These are phyloP conservation scores for Fusarium equiseti DNA, from an alignment of 2,329 filamentous ascomycete species.

Conservation along the genomic window DNA sequence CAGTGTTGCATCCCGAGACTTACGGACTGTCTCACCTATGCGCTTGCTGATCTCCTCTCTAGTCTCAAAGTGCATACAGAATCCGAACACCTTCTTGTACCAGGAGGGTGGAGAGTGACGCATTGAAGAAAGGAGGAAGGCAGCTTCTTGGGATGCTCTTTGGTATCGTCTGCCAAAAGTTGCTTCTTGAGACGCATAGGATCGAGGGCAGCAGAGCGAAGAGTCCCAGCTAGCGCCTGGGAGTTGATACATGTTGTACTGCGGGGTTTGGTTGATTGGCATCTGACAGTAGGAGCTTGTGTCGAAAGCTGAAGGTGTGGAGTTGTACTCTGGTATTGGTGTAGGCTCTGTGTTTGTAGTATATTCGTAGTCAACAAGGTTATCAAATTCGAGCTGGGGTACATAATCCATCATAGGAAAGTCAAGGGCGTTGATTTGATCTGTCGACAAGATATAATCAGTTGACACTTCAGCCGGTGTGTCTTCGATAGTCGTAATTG, in stretches of 20 bases:
- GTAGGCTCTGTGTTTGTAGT: not conserved
- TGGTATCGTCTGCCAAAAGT: conserved; percentile 11
- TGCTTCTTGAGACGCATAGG: conserved; percentile 1
- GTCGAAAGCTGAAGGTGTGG: not conserved
- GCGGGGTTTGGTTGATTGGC: not conserved
- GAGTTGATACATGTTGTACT: not conserved
- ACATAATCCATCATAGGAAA: not conserved
- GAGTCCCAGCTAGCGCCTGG: not conserved
- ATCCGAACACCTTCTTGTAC: conserved; percentile 11
- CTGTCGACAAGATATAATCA: rapidly evolving
- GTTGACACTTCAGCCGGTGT: rapidly evolving
- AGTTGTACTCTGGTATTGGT: not conserved
- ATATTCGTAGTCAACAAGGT: not conserved
- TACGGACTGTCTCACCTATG: not conserved
- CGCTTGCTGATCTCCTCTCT: conserved; percentile 7
- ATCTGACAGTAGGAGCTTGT: not conserved
- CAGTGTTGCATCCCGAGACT: not conserved
- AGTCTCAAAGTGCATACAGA: conserved; percentile 17
- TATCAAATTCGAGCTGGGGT: not conserved
- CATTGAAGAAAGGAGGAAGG: conserved; percentile 5
- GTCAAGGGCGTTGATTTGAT: not conserved
- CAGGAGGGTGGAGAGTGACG: not conserved
- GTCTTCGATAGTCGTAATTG: rapidly evolving
- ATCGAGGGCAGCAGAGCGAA: not conserved
- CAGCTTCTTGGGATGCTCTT: conserved; percentile 4